Conservation (phyloP, 306 rosid species). For the Vachellia pachyceras region DNA sequence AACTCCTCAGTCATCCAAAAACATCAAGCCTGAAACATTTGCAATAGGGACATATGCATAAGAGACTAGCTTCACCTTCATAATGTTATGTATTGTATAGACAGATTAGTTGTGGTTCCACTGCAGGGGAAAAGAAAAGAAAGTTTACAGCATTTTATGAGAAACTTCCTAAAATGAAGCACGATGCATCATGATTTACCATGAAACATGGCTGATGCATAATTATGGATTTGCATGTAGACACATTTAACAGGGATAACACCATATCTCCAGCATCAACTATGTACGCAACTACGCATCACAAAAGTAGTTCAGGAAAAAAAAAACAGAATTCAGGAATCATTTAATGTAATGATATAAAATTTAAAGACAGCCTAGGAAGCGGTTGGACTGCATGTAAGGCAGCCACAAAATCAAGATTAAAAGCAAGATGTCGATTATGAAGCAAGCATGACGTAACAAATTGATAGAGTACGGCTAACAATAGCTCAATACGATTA, state of each 20-base stretch:
- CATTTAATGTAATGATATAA: not conserved
- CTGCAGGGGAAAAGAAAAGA: not conserved
- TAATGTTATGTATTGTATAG: not conserved
- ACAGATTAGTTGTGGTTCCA: constrained; percentile 2
- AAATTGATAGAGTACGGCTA: not conserved
- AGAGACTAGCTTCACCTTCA: constrained; percentile 29
- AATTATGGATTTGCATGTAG: not conserved
- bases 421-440: constrained; percentile 13
- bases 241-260: not conserved
- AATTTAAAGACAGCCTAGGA: not conserved
- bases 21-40: constrained; percentile 38
- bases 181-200: not conserved
- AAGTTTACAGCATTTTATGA: constrained; percentile 10
- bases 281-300: not conserved
- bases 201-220: not conserved
- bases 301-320: not conserved
- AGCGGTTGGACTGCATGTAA: not conserved
- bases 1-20: not conserved
- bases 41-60: constrained; percentile 23
- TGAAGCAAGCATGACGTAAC: constrained; percentile 8
- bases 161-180: not conserved
- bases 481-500: constrained; percentile 16
- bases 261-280: not conserved
- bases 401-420: constrained; percentile 2
- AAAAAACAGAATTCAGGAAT: constrained; percentile 7